Evolutionary conservation across 495 filamentous ascomycete genomes (phyloP).

Genomic region (Penicillium paradoxum): DNA sequence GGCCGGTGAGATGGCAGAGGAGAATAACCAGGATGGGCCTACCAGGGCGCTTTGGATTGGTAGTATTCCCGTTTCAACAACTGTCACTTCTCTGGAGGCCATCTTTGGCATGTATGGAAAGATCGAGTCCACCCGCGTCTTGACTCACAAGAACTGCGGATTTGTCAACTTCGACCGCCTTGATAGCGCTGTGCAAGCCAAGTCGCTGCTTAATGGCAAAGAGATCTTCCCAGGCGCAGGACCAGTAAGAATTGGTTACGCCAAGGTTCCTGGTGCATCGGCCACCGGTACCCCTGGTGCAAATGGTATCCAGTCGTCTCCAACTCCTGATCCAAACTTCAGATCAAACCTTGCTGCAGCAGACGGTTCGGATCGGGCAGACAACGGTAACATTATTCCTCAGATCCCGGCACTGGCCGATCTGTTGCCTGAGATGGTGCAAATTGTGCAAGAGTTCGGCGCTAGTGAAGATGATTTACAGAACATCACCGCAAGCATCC

Average conservation of each 20-base stretch:
- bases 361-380: constrained; percentile 36
- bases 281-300: constrained; percentile 74
- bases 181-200: constrained; percentile 85
- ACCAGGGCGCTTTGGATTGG: constrained; percentile 95
- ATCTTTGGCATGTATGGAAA: constrained; percentile 89
- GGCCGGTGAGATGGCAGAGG: constrained; percentile 49
- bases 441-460: constrained; percentile 86
- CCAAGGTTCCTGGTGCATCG: constrained; percentile 86
- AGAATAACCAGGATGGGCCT: constrained; percentile 78
- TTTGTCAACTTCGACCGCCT: constrained; percentile 95
- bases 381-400: constrained; percentile 47
- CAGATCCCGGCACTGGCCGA: constrained; percentile 68
- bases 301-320: constrained; percentile 79
- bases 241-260: constrained; percentile 91
- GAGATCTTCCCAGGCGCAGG: constrained; percentile 98
- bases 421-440: constrained; percentile 73
- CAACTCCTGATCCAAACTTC: constrained; percentile 77
- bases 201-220: constrained; percentile 82
- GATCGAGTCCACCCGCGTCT: constrained; percentile 85
- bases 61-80: constrained; percentile 96
- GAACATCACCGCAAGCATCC: constrained; percentile 68
- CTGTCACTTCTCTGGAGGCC: constrained; percentile 82
- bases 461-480: constrained; percentile 73
- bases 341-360: constrained; percentile 23
- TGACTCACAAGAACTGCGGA: constrained; percentile 98